phyloP scores from a whole-genome alignment of 2,329 filamentous ascomycete species.

The Hawksworthiomyces lignivorus region DNA sequence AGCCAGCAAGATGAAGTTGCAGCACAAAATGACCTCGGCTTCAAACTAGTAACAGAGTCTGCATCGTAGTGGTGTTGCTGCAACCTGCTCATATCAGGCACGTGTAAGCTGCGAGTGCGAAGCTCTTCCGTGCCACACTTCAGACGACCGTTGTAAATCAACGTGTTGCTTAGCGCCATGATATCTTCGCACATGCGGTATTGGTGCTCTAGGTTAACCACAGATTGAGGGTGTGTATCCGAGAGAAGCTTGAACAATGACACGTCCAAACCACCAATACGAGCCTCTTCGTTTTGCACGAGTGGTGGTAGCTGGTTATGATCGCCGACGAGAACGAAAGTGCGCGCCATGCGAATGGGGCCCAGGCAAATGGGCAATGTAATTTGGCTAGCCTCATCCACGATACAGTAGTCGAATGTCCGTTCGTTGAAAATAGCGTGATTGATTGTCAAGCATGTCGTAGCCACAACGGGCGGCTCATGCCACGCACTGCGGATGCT shows the following conservation, averaged over 20 bases:
- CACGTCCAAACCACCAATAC: slow-evolving; percentile 78
- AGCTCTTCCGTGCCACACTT: slow-evolving; percentile 80
- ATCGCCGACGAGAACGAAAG: slow-evolving; percentile 92
- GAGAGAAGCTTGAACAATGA: slow-evolving; percentile 92
- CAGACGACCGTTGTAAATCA: slow-evolving; percentile 86
- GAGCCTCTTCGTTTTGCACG: slow-evolving; percentile 84
- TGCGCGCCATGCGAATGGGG: slow-evolving; percentile 84
- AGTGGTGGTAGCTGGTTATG: slow-evolving; percentile 93
- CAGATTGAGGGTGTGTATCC: slow-evolving; percentile 76
- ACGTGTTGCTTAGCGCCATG: slow-evolving; percentile 84
- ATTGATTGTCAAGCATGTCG: slow-evolving; percentile 86
- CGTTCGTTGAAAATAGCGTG: slow-evolving; percentile 83
- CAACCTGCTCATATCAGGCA: slow-evolving; percentile 60
- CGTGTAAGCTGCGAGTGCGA: slow-evolving; percentile 57
- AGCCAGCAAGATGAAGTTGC: slow-evolving; percentile 60
- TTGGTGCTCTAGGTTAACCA: slow-evolving; percentile 89
- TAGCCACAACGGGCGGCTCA: slow-evolving; percentile 81
- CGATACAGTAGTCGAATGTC: slow-evolving; percentile 95
- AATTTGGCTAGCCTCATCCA: slow-evolving; percentile 96
- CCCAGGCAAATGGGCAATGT: slow-evolving; percentile 91
- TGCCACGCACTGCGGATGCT: slow-evolving; percentile 81
- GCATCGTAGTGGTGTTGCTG: slow-evolving; percentile 51
- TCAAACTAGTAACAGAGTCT: slow-evolving; percentile 28
- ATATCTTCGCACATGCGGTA: slow-evolving; percentile 98
- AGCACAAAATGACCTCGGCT: slow-evolving; percentile 45